Base-by-base conservation (phyloP, 805 yeast genomes). In the Saturnispora gosingensis region DNA sequence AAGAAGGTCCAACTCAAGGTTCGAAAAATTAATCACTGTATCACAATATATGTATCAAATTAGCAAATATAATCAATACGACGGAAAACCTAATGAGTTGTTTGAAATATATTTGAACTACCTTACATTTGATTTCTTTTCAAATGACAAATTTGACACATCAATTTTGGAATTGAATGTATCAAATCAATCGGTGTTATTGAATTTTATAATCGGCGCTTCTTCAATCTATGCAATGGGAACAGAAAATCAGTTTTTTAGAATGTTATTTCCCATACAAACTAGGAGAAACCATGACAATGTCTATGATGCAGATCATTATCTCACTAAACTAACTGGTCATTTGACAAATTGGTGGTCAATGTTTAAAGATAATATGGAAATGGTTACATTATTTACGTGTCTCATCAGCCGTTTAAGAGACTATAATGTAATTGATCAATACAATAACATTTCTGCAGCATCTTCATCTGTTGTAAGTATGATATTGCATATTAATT, bases 151-250 rank as follows among this genome's bases (percentile, higher is more conserved):
- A 1, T 64, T 64, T 6, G 54, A 80, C 22, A 66, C 59, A 32
- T 27, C 57, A 1, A 13, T 42, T 3, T 40, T 65, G 9, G 68
- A 64, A 51, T 52, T 66, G 24, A 53, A 53, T 5, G 11, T 53
- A 3, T 56, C 60, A 11, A 55, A 59, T 16, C 57, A 74, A 28
- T 67, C 64, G 1, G 53, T 72, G 13, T 47, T 78, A 16, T 56
- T 78, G 22, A 61, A 68, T 10, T 62, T 77, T 36, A 57, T 79
- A 1, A 57, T 66, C 45, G 83, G 83, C 1, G 59, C 73, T 1
- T 51, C 60, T 3, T 51, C 59, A 39, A 63, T 73, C 7, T 63
- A 65, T 36, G 45, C 61, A 8, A 63, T 59, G 35, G 70, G 64
- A 7, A 52, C 53, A 4, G 34, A 50, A 2, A 59, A 56, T 42